Base-by-base conservation (phyloP, 2,329 filamentous ascomycete genomes). In the Hymenotorrendiella dingleyae region DNA sequence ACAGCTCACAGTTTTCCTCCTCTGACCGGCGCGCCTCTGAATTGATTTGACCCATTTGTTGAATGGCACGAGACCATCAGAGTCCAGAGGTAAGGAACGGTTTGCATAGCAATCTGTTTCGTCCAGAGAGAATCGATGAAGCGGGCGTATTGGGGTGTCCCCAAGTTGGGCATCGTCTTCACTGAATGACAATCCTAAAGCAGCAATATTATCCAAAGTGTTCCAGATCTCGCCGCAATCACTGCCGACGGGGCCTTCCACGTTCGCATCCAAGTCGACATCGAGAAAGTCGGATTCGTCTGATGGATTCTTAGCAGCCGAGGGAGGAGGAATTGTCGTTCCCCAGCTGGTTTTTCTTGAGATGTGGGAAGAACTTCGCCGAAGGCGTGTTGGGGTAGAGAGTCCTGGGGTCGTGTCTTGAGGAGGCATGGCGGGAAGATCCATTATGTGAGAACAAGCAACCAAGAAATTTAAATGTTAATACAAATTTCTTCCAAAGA, bases 41-140 rank as follows among this genome's bases (percentile, higher is more conserved):
- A 91, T 65, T 4, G 75, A 83, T 49, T 70, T 82, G 64, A 90
- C 77, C 84, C 86, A 91, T 60, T 76, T 82, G 34, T 77, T 73
- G 55, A 91, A 88, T 2, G 81, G 78, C n/a, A n/a, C n/a, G 19
- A 40, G 38, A 7, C 32, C 32, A 5, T 55, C 48, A 11, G 38
- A 28, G 11, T 50, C 50, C 14, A 45, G 34, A 8, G 45, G 46
- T 14, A 46, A 16, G 10, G 43, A 46, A 8, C 33, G 36, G 35
- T 49, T 48, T 19, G 36, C 33, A 21, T 47, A 37, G 36, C 43
- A 29, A 12, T 53, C 45, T 4, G 30, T 23, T 33, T 53, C 52
- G 10, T 60, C 59, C 10, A 62, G 36, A 16, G 52, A 52, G 35
- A 62, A 62, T 24, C 57, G 43, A 29, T 38, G 42, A 19, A 36